Evolutionary conservation across 2,329 filamentous ascomycete species (phyloP).

Genomic region (Aspergillus clavatus): DNA sequence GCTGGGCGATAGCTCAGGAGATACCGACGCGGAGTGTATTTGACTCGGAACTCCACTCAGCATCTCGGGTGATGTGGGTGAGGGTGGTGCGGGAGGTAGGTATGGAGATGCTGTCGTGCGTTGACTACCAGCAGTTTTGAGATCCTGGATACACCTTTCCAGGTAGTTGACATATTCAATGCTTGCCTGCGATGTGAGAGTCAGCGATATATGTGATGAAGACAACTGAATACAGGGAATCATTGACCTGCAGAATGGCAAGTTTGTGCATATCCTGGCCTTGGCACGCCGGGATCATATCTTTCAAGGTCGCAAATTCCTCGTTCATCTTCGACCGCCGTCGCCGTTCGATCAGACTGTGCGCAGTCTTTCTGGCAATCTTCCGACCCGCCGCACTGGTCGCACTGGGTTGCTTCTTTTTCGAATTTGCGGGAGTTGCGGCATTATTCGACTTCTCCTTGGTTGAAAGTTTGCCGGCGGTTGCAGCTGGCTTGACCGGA

Average conservation of each 20-base stretch:
- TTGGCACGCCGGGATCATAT: slow-evolving; percentile 92
- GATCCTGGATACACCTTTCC: slow-evolving; percentile 75
- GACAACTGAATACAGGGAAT: slow-evolving; percentile 4
- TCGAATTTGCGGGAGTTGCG: slow-evolving; percentile 43
- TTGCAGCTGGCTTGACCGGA: slow-evolving; percentile 41
- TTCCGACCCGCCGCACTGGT: slow-evolving; percentile 86
- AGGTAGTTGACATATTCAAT: slow-evolving; percentile 96
- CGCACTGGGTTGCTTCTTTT: slow-evolving; percentile 71
- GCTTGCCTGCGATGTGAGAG: slow-evolving; percentile 60
- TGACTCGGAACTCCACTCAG: slow-evolving; percentile 22
- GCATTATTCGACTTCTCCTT: slow-evolving; percentile 22
- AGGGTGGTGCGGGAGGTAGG: slow-evolving; percentile 26
- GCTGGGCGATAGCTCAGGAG: slow-evolving; percentile 30
- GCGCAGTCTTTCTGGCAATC: slow-evolving; percentile 91
- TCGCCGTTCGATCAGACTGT: slow-evolving; percentile 87
- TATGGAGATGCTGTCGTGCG: slow-evolving; percentile 13
- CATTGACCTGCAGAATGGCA: slow-evolving; percentile 79
- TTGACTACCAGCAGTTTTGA: slow-evolving; percentile 55
- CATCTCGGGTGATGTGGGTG: slow-evolving; percentile 34
- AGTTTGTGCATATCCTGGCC: slow-evolving; percentile 97
- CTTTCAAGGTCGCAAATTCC: slow-evolving; percentile 87
- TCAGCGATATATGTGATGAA: slow-evolving; percentile 5
- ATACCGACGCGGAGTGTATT: slow-evolving; percentile 31
- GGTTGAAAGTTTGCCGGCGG: slow-evolving; percentile 16
- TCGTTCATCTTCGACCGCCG: slow-evolving; percentile 98